Evolutionary conservation across 331 rosid genomes (phyloP).

Genomic region (Acacia concinna): DNA sequence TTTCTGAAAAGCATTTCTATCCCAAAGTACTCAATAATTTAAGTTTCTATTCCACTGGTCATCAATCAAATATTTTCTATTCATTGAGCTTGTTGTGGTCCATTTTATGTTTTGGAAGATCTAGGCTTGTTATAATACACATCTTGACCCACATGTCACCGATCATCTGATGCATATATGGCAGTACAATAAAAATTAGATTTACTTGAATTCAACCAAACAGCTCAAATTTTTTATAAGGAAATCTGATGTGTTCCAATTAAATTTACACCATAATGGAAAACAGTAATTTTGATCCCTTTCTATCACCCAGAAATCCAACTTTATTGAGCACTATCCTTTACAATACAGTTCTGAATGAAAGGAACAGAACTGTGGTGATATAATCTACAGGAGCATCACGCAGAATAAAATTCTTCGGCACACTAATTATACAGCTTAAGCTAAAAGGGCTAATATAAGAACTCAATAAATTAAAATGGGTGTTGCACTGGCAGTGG

Average conservation of each 20-base stretch:
- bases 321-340: constrained; percentile 31
- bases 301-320: constrained; percentile 17
- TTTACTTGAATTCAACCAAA: not conserved
- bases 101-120: constrained; percentile 20
- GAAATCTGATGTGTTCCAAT: not conserved
- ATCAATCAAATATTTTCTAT: constrained; percentile 17
- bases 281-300: constrained; percentile 13
- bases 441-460: not conserved
- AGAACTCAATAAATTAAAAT: not conserved
- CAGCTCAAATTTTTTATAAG: not conserved
- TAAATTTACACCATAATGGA: not conserved
- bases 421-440: not conserved
- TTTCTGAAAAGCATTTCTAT: constrained; percentile 41
- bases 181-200: not conserved
- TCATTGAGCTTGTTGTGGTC: constrained; percentile 32
- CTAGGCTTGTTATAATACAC: constrained; percentile 4
- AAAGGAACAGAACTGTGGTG: constrained; percentile 34
- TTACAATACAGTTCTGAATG: constrained; percentile 34
- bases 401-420: constrained; percentile 17
- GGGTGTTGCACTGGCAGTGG: not conserved
- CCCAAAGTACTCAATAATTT: constrained; percentile 50
- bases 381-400: constrained; percentile 39
- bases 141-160: constrained; percentile 30
- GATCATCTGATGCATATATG: not conserved
- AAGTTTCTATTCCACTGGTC: constrained; percentile 45